Base-by-base conservation (phyloP, 2,329 filamentous ascomycete species). In the Colletotrichum sp. region DNA sequence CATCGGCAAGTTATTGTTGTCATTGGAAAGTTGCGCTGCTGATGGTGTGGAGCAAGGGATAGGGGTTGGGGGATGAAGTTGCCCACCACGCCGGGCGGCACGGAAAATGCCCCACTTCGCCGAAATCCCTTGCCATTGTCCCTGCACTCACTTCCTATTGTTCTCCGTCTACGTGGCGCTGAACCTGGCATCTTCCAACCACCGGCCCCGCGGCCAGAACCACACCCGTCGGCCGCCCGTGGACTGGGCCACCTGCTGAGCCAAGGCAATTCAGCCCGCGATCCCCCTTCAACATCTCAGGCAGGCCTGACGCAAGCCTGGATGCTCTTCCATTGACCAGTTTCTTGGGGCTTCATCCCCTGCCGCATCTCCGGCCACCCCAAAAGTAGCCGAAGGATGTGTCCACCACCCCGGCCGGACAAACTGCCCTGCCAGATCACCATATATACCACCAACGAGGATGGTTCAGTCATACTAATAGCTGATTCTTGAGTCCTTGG, bases 71-170 rank as follows among this genome's bases (percentile, higher is more conserved):
- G 62, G 16, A 8, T 7, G 24, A 58, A 68, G 38, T 34, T 28
- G 43, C 43, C 43, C 43, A 48, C 58, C 34, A 7, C 26, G 52
- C 28, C 68, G 62, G 52, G 48, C 14, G 48, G 30, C 32, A 36
- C 61, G 55, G 61, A 7, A 55, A 32, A 56, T 12, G 68, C 36
- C 59, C 67, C 52, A 67, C 68, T 36, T 67, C 52, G 62, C 66
- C 67, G 74, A 62, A 32, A 36, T 58, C 26, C 13, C 62, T 38
- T 66, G 55, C 28, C 34, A 76, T 76, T 77, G 64, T 73, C 32
- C 52, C 16, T 43, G 55, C 14, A n/a, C 18, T 32, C 6, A 13
- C 18, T 66, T 65, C 48, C 63, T 48, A 77, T 77, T 77, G 74
- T 77, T 74, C 73, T 74, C 64, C 24, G 66, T 9, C n/a, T 52